phyloP scores from a whole-genome alignment of 2,329 filamentous ascomycete genomes.

The Blastomyces emzantsi region DNA sequence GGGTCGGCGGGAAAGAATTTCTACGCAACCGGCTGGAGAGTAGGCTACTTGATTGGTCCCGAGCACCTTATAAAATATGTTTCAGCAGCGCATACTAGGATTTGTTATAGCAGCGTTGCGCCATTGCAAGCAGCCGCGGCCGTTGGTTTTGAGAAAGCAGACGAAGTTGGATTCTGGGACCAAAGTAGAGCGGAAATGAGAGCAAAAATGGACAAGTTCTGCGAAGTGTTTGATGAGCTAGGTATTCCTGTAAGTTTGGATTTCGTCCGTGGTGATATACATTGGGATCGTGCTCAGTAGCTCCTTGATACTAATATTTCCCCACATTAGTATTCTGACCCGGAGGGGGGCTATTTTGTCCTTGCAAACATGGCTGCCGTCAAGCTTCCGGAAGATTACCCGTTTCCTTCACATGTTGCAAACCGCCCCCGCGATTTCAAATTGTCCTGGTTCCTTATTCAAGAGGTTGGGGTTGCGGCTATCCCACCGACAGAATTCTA shows the following conservation, averaged over 20 bases:
- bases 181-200: constrained; percentile 78
- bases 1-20: constrained; percentile 98
- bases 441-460: constrained; percentile 92
- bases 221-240: constrained; percentile 67
- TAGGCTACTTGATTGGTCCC: constrained; percentile 89
- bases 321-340: constrained; percentile 60
- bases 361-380: constrained; percentile 89
- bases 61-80: constrained; percentile 86
- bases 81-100: constrained; percentile 83
- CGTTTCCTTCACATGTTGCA: constrained; percentile 82
- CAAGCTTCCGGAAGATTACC: constrained; percentile 70
- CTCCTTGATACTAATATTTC: constrained; percentile 9
- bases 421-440: constrained; percentile 85
- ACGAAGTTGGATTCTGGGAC: constrained; percentile 79
- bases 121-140: constrained; percentile 91
- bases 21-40: constrained; percentile 94
- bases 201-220: constrained; percentile 78
- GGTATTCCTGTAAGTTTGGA: constrained; percentile 48
- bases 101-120: constrained; percentile 90
- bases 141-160: constrained; percentile 87
- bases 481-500: constrained; percentile 98
- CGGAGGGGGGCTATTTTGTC: constrained; percentile 96
- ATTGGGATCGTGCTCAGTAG: neutral
- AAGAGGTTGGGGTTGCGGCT: constrained; percentile 88
- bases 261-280: neutral